These are phyloP conservation scores for Trichoderma hamatum DNA, from an alignment of 2,329 filamentous ascomycete genomes.

Conservation along the genomic window DNA sequence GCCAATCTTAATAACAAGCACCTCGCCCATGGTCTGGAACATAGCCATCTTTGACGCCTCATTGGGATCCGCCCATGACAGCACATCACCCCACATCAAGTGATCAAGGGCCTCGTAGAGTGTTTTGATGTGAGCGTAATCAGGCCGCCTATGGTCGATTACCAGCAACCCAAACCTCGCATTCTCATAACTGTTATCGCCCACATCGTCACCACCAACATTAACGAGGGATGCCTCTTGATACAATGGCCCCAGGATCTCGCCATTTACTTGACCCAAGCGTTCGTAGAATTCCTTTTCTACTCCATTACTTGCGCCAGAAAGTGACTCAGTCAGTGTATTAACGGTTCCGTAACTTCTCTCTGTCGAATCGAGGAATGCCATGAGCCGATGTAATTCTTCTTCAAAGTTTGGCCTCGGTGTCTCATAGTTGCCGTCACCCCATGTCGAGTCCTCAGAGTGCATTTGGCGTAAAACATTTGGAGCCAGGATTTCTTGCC, in stretches of 20 bases:
- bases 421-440: constrained; percentile 32
- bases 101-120: constrained; percentile 54
- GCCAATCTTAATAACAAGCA: constrained; percentile 52
- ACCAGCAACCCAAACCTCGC: constrained; percentile 49
- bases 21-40: constrained; percentile 52
- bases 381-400: constrained; percentile 64
- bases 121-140: constrained; percentile 46
- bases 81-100: constrained; percentile 51
- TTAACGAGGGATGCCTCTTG: constrained; percentile 38
- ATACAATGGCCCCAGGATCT: constrained; percentile 38
- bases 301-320: constrained; percentile 39
- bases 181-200: constrained; percentile 39
- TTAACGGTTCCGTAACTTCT: constrained; percentile 62
- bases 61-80: constrained; percentile 43
- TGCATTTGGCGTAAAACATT: constrained; percentile 42
- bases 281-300: constrained; percentile 51
- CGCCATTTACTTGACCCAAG: constrained; percentile 39
- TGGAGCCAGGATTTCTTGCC: constrained; percentile 52
- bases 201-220: constrained; percentile 37
- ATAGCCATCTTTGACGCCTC: constrained; percentile 47
- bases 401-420: constrained; percentile 48
- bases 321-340: constrained; percentile 46
- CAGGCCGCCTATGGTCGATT: constrained; percentile 42
- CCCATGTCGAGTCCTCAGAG: constrained; percentile 38
- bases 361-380: constrained; percentile 63